A percentile compares a stretch with the other conserved stretches of the same genome.
These are phyloP conservation scores for Raffaelea ambrosiae DNA, from an alignment of 2,329 filamentous ascomycete genomes.

Conservation along the genomic window DNA sequence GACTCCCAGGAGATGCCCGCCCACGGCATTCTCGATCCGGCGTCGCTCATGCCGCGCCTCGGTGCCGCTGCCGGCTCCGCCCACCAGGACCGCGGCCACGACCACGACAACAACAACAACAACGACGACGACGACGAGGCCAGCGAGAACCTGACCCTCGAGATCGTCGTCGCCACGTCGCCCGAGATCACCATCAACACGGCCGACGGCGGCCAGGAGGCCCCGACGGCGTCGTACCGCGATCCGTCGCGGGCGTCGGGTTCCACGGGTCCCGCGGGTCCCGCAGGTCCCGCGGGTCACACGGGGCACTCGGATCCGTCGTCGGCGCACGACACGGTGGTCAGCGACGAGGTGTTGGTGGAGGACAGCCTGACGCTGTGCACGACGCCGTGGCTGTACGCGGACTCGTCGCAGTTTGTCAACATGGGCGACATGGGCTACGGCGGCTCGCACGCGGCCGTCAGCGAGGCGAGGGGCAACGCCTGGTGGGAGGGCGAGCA, in stretches of 20 bases:
- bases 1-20: background rate
- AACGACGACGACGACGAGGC: background rate
- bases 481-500: background rate
- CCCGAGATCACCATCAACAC: background rate
- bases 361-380: background rate
- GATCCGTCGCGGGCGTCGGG: background rate
- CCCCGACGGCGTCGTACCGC: background rate
- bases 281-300: background rate
- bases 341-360: background rate
- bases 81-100: too few species aligned
- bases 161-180: background rate
- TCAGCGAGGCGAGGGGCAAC: background rate
- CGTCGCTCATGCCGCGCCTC: background rate
- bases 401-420: background rate
- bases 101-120: too few species aligned
- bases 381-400: background rate
- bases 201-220: background rate
- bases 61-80: too few species aligned
- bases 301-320: background rate
- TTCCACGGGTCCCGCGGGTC: background rate
- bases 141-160: background rate
- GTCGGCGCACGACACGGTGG: background rate
- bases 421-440: background rate
- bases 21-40: background rate
- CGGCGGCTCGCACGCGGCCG: background rate